These are phyloP conservation scores for Coprinellus aureogranulatus DNA, from an alignment of 768 basidiomycete species.

Conservation along the genomic window DNA sequence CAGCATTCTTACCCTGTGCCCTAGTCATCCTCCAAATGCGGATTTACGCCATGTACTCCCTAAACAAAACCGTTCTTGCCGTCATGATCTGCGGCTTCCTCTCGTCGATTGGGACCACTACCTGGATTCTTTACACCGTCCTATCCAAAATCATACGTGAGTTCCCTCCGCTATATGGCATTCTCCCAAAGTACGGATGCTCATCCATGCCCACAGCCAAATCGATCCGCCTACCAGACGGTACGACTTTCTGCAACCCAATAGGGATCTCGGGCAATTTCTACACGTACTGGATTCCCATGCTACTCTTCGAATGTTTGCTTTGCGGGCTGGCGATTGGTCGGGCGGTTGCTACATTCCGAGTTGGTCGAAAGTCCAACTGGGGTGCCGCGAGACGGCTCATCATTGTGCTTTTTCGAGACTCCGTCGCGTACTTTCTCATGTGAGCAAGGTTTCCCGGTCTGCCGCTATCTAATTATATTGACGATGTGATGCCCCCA, in stretches of 20 bases:
- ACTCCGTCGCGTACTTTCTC: slow-evolving; percentile 56
- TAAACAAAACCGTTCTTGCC: slow-evolving; percentile 50
- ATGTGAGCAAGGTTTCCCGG: no score
- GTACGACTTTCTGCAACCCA: slow-evolving; percentile 41
- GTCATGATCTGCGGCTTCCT: slow-evolving; percentile 45
- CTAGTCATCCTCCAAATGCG: slow-evolving; percentile 60
- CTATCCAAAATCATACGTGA: slow-evolving; percentile 41
- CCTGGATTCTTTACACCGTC: slow-evolving; percentile 46
- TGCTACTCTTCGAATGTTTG: slow-evolving; percentile 51
- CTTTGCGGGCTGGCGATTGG: slow-evolving; percentile 49
- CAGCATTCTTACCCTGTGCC: neutral
- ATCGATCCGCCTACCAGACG: slow-evolving; percentile 12
- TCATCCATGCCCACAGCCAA: neutral
- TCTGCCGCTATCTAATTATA: no score
- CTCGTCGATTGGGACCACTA: slow-evolving; percentile 35
- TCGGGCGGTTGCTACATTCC: slow-evolving; percentile 45
- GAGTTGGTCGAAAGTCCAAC: no score
- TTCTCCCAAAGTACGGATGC: neutral
- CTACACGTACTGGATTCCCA: slow-evolving; percentile 60
- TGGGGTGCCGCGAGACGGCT: slow-evolving; percentile 25
- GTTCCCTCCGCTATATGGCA: slow-evolving; percentile 3
- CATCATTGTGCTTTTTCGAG: slow-evolving; percentile 50
- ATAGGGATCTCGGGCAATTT: slow-evolving; percentile 37
- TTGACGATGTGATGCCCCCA: slow-evolving; percentile 17
- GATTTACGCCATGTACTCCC: slow-evolving; percentile 56